Conservation (phyloP, 2,329 filamentous ascomycete species). For the Fusarium palustre region DNA sequence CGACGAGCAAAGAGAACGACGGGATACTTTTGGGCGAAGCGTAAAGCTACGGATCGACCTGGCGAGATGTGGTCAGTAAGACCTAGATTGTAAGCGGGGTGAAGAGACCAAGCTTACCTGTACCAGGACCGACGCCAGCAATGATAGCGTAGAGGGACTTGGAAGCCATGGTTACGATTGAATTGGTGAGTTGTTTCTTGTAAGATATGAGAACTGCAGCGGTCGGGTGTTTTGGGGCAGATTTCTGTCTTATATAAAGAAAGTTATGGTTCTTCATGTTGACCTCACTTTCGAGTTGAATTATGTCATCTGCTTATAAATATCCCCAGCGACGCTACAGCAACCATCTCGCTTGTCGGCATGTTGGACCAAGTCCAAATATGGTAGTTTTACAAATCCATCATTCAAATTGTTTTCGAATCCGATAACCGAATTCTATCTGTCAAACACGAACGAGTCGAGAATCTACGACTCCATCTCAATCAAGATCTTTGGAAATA, state of each 20-base stretch:
- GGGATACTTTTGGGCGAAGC: constrained; percentile 74
- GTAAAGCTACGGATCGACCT: constrained; percentile 64
- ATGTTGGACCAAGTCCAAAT: neutral
- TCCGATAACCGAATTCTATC: too few relatives aligned
- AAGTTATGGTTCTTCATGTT: neutral
- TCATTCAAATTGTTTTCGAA: too few relatives aligned
- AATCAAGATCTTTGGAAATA: constrained; percentile 5
- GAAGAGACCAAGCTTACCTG: constrained; percentile 51
- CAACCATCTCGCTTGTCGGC: neutral
- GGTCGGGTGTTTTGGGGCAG: neutral
- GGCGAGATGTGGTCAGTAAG: neutral
- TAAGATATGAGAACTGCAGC: too few relatives aligned
- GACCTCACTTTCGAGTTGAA: constrained; percentile 6
- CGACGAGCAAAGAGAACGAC: constrained; percentile 80
- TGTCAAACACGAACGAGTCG: too few relatives aligned
- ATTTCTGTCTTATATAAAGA: neutral
- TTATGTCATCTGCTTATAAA: constrained; percentile 44
- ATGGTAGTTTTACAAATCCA: too few relatives aligned
- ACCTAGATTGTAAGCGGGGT: constrained; percentile 1
- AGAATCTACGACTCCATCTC: neutral
- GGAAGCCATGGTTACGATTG: constrained; percentile 29
- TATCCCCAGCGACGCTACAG: neutral
- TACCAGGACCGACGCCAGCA: constrained; percentile 79
- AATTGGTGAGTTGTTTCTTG: too few relatives aligned
- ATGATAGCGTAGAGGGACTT: constrained; percentile 71